Percentiles rank a stretch among this genome's conserved stretches.
Conservation (phyloP, 1,284 basidiomycete species). For the Wolfiporia cocos region DNA sequence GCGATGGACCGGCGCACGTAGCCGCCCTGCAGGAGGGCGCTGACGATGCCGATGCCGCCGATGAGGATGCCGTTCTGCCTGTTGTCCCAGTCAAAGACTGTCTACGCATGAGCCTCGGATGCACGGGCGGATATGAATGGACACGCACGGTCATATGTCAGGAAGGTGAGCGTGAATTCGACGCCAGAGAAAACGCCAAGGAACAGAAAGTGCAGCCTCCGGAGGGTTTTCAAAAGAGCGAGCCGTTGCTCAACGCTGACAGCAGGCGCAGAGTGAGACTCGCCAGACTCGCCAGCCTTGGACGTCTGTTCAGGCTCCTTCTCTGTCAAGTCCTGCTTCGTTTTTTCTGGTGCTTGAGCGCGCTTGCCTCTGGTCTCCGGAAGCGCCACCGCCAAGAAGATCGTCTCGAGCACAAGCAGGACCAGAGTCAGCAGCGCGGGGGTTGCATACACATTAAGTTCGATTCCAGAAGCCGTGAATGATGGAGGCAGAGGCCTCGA, state of each 20-base stretch:
- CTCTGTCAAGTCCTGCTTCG: constrained; percentile 9
- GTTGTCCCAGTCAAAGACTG: constrained; percentile 86
- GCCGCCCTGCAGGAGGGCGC: constrained; percentile 83
- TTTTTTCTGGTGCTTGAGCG: constrained; percentile 20
- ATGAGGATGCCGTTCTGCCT: constrained; percentile 83
- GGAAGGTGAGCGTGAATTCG: constrained; percentile 88
- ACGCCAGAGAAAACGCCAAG: constrained; percentile 86
- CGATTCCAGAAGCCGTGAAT: constrained; percentile 50
- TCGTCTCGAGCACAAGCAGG: constrained; percentile 63
- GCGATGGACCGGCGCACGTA: constrained; percentile 77
- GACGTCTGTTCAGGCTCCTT: constrained; percentile 8
- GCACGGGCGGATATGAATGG: not conserved
- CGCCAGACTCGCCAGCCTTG: not conserved
- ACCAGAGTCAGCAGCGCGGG: constrained; percentile 77
- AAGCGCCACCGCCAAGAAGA: constrained; percentile 67
- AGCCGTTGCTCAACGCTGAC: constrained; percentile 46
- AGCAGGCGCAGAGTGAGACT: constrained; percentile 13
- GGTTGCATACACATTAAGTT: constrained; percentile 80
- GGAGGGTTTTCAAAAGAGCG: constrained; percentile 45
- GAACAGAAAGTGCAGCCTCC: constrained; percentile 75
- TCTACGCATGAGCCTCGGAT: too few relatives aligned
- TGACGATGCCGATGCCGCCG: constrained; percentile 84
- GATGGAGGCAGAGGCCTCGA: constrained; percentile 58
- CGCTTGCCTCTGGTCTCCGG: constrained; percentile 68
- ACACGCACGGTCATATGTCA: constrained; percentile 79